Evolutionary conservation across 192 early-diverging fungal genomes (phyloP), one percentile per base, ranked within the genome.

Genomic region (Rhizophlyctis rosea): DNA sequence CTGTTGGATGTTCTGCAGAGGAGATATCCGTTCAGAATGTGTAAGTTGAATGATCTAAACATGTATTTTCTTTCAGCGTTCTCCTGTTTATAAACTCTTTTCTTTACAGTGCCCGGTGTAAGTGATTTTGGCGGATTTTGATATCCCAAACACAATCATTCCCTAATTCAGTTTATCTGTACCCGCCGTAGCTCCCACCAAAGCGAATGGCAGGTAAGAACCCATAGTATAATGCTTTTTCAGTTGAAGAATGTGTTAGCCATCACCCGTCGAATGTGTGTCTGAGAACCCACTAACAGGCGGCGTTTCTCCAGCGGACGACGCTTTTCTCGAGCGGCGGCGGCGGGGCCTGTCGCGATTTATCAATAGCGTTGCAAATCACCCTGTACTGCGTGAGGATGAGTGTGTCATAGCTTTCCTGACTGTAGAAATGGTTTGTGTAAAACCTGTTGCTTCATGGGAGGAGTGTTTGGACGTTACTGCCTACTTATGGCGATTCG

Each of bases 201-300:
- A 96, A 96, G 66, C 87, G 90, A 49, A 76, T 94, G 53, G 83
- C 85, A 75, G 87, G 91, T 86, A 87, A 50, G 54, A 44, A 44
- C n/a, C n/a, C n/a, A n/a, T n/a, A n/a, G n/a, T n/a, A n/a, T n/a
- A n/a, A n/a, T n/a, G n/a, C n/a, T n/a, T n/a, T n/a, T 44, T 44
- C 39, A 18, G 39, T 7, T 18, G 39, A 18, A 13, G 39, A 44
- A 13, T 7, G 39, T 44, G 18, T 44, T 7, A 44, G 7, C 18
- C 39, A 44, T 44, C 39, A 18, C 39, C n/a, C 50, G 1, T 56
- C n/a, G 27, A 47, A 61, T 18, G 7, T 44, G n/a, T n/a, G n/a
- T n/a, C n/a, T n/a, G n/a, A n/a, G n/a, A n/a, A n/a, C 39, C 39
- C 39, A 7, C 18, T 44, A 7, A 44, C 39, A 44, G 9, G 39